phyloP scores from a whole-genome alignment of 2,329 filamentous ascomycete species.

The Lomentospora prolificans region DNA sequence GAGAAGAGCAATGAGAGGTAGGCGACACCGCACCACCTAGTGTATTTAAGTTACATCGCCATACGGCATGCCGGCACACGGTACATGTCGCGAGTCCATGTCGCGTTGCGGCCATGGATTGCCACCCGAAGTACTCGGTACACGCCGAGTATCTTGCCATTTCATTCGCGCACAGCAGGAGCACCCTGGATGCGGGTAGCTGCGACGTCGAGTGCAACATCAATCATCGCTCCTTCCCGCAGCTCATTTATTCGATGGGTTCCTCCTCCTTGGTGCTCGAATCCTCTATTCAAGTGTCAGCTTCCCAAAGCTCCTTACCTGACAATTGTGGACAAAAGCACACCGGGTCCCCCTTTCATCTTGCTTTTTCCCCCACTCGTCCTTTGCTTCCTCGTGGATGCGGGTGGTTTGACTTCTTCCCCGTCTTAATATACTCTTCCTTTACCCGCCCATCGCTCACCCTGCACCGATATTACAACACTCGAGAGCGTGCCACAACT shows the following conservation, averaged over 20 bases:
- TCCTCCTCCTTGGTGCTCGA: background rate
- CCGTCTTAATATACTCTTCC: background rate
- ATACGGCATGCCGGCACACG: too few species aligned
- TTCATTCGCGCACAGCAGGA: background rate
- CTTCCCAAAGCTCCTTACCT: background rate
- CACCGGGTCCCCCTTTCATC: background rate
- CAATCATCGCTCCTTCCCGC: background rate
- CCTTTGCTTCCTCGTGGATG: too few species aligned
- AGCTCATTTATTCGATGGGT: slow-evolving; percentile 3
- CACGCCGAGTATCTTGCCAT: background rate
- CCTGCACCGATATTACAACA: background rate
- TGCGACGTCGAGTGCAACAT: background rate
- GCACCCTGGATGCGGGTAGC: background rate
- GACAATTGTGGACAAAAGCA: background rate
- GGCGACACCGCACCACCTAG: too few species aligned
- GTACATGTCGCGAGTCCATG: too few species aligned
- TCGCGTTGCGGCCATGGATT: too few species aligned
- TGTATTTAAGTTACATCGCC: too few species aligned
- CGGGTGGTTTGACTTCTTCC: background rate
- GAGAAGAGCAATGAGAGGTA: too few species aligned
- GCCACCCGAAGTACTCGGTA: background rate
- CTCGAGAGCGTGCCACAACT: background rate
- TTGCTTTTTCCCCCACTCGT: too few species aligned
- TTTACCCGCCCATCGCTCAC: background rate
- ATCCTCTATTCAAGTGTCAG: background rate